Percentiles rank a stretch among this genome's conserved stretches.
Conservation (phyloP, 108 stramenopile species). For the Nannochloropsis oceanica region DNA sequence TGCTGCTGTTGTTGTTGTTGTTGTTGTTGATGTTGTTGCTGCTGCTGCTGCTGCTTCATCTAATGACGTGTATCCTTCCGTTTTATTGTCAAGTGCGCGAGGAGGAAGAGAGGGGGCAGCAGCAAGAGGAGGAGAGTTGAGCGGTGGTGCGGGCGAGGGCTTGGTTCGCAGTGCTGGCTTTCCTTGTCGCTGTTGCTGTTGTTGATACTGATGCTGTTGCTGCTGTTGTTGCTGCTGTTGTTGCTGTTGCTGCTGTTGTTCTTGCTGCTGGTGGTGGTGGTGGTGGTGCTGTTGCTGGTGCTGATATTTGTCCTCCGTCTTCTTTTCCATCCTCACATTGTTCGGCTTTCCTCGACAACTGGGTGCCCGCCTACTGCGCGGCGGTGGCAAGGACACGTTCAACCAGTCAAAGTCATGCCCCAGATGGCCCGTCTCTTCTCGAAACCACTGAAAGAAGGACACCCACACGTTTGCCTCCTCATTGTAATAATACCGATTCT, state of each 20-base stretch:
- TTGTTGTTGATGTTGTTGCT: too few relatives aligned
- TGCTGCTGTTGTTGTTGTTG: too few relatives aligned
- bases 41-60: too few relatives aligned
- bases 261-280: too few relatives aligned
- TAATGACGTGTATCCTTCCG: too few relatives aligned
- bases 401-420: not conserved
- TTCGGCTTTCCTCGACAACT: not conserved
- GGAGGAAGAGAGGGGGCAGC: too few relatives aligned
- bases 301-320: too few relatives aligned
- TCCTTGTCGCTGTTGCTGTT: not conserved
- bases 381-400: not conserved
- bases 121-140: too few relatives aligned
- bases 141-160: not conserved
- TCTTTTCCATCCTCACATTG: not conserved
- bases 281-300: too few relatives aligned
- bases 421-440: not conserved
- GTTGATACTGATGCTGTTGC: not conserved
- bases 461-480: not conserved
- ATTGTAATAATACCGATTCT: not conserved
- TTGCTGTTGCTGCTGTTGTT: not conserved
- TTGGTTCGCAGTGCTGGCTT: not conserved
- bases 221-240: not conserved
- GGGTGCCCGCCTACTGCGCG: not conserved
- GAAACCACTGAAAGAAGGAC: not conserved
- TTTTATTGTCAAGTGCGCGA: too few relatives aligned